Percentiles rank a stretch among this genome's conserved stretches.
Evolutionary conservation across 768 basidiomycete species (phyloP).

Genomic region (Scleroderma bovista): DNA sequence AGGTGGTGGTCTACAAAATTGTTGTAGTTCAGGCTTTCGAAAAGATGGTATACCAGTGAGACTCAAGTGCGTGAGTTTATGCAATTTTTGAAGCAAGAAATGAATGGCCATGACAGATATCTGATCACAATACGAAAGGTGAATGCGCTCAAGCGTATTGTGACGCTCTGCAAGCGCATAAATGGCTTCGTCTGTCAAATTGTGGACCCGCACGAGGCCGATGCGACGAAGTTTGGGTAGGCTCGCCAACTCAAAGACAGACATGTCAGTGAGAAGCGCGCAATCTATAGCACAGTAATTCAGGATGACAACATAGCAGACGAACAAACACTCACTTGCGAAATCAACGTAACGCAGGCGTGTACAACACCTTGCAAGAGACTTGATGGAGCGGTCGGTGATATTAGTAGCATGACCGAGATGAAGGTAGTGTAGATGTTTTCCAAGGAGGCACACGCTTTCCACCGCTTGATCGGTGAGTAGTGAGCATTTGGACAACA

Average conservation of each 20-base stretch:
- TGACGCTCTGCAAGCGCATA: conserved; percentile 83
- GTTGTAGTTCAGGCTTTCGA: conserved; percentile 76
- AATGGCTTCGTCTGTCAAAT: conserved; percentile 91
- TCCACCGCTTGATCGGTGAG: conserved; percentile 81
- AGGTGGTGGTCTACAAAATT: conserved; percentile 86
- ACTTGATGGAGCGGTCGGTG: conserved; percentile 82
- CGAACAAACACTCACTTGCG: conserved; percentile 60
- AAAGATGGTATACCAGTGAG: conserved; percentile 96
- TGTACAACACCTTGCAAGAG: conserved; percentile 81
- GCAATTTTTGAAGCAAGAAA: conserved; percentile 83
- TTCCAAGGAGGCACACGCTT: conserved; percentile 82
- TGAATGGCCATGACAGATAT: conserved; percentile 89
- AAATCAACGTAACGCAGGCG: conserved; percentile 93
- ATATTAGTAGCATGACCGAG: conserved; percentile 88
- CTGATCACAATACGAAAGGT: conserved; percentile 95
- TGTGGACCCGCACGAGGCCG: conserved; percentile 89
- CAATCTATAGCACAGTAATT: conserved; percentile 55
- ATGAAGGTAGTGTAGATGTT: conserved; percentile 91
- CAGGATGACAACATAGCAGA: background rate
- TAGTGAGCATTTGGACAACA: conserved; percentile 75
- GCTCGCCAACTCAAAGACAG: conserved; percentile 84
- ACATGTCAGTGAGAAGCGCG: conserved; percentile 82
- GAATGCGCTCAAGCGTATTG: conserved; percentile 87
- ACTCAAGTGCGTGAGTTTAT: conserved; percentile 89
- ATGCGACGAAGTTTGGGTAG: conserved; percentile 90